phyloP scores from a whole-genome alignment of 2,329 filamentous ascomycete species.

The Periconia sp. region DNA sequence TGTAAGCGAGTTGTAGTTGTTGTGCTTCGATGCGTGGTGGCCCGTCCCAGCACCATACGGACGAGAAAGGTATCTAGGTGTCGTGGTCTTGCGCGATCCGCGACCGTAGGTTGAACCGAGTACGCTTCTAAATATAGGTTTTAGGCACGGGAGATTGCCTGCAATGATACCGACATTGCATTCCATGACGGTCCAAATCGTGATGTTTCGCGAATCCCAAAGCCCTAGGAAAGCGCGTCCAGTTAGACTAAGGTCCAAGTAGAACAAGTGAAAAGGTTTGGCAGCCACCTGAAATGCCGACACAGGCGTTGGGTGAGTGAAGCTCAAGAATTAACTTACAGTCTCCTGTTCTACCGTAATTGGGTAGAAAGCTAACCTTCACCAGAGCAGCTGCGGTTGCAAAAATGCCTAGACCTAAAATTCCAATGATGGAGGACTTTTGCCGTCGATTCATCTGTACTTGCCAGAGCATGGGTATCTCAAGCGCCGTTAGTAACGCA shows the following conservation, averaged over 20 bases:
- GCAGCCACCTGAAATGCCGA: no score
- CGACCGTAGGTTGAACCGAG: constrained; percentile 41
- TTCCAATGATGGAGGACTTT: constrained; percentile 49
- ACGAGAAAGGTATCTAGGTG: constrained; percentile 17
- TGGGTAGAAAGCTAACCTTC: constrained; percentile 44
- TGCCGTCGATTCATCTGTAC: constrained; percentile 49
- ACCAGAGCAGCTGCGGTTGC: constrained; percentile 52
- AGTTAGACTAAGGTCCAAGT: no score
- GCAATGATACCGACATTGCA: constrained; percentile 53
- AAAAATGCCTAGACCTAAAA: constrained; percentile 54
- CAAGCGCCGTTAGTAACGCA: neutral
- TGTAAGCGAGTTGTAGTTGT: constrained; percentile 13
- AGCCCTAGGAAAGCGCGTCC: no score
- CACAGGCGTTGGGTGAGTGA: neutral
- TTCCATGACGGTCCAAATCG: constrained; percentile 55
- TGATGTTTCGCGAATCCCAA: constrained; percentile 54
- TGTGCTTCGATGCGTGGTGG: constrained; percentile 9
- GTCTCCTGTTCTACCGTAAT: constrained; percentile 46
- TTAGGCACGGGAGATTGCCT: constrained; percentile 51
- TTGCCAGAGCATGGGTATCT: constrained; percentile 39
- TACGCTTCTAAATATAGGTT: constrained; percentile 48
- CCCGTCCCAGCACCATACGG: constrained; percentile 25
- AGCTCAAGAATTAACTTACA: no score
- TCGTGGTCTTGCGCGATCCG: constrained; percentile 21
- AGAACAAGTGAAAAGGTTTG: no score